Conservation (phyloP, 2,329 filamentous ascomycete genomes). For the Fusarium sp. region DNA sequence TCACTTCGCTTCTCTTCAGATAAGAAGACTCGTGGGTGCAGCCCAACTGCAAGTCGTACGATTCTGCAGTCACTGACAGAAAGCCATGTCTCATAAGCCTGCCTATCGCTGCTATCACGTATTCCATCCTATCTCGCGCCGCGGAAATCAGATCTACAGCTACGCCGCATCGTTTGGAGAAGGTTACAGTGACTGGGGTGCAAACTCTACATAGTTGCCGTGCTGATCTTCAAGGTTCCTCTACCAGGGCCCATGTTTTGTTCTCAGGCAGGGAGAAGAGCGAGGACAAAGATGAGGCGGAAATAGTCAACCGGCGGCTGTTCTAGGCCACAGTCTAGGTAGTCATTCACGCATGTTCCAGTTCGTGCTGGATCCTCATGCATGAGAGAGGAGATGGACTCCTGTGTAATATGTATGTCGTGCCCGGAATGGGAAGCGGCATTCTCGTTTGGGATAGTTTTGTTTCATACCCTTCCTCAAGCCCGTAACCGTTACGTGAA, state of each 20-base stretch:
- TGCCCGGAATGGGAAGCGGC: conserved; percentile 5
- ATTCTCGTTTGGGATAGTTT: conserved; percentile 10
- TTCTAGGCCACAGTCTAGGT: neutral
- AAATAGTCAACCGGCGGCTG: conserved; percentile 9
- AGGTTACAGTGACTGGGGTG: conserved; percentile 15
- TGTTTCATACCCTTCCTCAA: conserved; percentile 25
- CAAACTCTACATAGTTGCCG: conserved; percentile 16
- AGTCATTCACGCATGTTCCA: neutral
- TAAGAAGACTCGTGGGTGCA: conserved; percentile 8
- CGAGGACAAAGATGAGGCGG: conserved; percentile 1
- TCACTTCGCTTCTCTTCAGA: conserved; percentile 9
- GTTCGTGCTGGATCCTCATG: conserved; percentile 1
- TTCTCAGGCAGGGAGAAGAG: conserved; percentile 1
- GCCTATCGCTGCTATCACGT: neutral
- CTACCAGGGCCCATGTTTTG: conserved; percentile 14
- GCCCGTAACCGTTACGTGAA: conserved; percentile 10
- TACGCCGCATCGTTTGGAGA: conserved; percentile 17
- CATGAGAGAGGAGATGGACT: neutral
- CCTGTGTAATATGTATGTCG: neutral
- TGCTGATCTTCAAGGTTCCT: conserved; percentile 21
- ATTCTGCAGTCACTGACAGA: conserved; percentile 24
- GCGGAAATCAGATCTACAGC: conserved; percentile 16
- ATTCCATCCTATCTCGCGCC: conserved; percentile 9
- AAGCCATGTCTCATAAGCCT: conserved; percentile 32
- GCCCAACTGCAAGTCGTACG: conserved; percentile 28